Percentiles rank a stretch among this genome's conserved stretches.
Evolutionary conservation across 768 basidiomycete genomes (phyloP).

Genomic region (Macrocybe gigantea): DNA sequence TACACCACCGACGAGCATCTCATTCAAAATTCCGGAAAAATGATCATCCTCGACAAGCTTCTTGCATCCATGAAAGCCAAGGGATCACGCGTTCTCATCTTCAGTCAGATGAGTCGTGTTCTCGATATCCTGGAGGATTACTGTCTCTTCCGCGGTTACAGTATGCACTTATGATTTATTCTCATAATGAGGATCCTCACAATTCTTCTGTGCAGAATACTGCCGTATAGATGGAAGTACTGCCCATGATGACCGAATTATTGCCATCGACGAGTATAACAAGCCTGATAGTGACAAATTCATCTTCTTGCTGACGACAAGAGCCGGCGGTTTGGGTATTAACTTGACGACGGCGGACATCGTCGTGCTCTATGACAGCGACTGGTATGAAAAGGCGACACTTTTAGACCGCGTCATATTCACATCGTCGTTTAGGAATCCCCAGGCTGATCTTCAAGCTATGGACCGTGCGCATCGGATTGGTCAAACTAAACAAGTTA

Average conservation of each 20-base stretch:
- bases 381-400: conserved; percentile 55
- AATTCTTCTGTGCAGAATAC: conserved; percentile 53
- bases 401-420: not conserved
- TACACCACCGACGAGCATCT: conserved; percentile 98
- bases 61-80: conserved; percentile 82
- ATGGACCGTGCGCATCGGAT: conserved; percentile 98
- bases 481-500: conserved; percentile 98
- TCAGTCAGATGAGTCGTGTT: conserved; percentile 99
- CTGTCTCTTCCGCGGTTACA: conserved; percentile 84
- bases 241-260: conserved; percentile 92
- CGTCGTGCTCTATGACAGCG: conserved; percentile 93
- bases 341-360: conserved; percentile 94
- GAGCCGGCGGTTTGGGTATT: conserved; percentile 96
- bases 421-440: conserved; percentile 63
- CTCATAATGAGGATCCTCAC: not conserved
- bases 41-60: conserved; percentile 95
- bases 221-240: conserved; percentile 96
- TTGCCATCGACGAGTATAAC: conserved; percentile 97
- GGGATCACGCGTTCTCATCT: conserved; percentile 94
- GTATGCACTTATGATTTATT: conserved; percentile 40
- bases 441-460: conserved; percentile 97
- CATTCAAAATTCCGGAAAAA: conserved; percentile 91
- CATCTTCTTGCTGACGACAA: conserved; percentile 93
- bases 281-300: conserved; percentile 92
- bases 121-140: conserved; percentile 97